Conservation (phyloP, 768 basidiomycete species). For the Lepiota brunneoincarnata region DNA sequence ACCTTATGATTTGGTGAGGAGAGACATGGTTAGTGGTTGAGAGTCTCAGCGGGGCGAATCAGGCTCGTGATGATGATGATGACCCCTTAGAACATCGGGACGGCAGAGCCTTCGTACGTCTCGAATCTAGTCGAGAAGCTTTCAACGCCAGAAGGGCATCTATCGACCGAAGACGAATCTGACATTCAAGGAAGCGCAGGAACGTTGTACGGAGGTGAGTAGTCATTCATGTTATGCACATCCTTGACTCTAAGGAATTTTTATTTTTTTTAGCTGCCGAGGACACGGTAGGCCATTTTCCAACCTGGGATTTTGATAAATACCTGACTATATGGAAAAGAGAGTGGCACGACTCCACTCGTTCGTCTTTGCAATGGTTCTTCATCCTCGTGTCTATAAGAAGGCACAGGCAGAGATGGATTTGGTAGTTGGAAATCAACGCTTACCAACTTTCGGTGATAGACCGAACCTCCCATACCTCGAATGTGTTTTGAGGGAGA, state of each 20-base stretch:
- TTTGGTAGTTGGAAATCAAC: slow-evolving; percentile 36
- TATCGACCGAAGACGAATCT: slow-evolving; percentile 42
- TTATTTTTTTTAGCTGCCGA: slow-evolving; percentile 38
- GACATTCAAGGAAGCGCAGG: slow-evolving; percentile 58
- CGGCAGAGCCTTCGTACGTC: slow-evolving; percentile 41
- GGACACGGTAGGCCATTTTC: slow-evolving; percentile 32
- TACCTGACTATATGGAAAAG: slow-evolving; percentile 28
- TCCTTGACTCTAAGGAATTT: not conserved
- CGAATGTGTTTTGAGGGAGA: slow-evolving; percentile 45
- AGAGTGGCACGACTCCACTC: slow-evolving; percentile 47
- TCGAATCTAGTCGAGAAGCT: slow-evolving; percentile 41
- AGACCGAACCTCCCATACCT: slow-evolving; percentile 45
- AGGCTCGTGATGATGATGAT: slow-evolving; percentile 10
- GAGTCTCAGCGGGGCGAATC: not conserved
- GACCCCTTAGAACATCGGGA: slow-evolving; percentile 41
- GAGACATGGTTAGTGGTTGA: slow-evolving; percentile 37
- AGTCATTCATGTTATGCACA: not conserved
- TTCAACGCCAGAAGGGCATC: slow-evolving; percentile 27
- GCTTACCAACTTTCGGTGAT: slow-evolving; percentile 46
- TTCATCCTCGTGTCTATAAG: slow-evolving; percentile 46
- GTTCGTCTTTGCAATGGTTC: slow-evolving; percentile 54
- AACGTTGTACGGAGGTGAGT: slow-evolving; percentile 47
- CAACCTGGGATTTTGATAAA: slow-evolving; percentile 3
- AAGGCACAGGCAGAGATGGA: slow-evolving; percentile 54
- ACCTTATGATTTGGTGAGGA: slow-evolving; percentile 49